A percentile compares a stretch with the other conserved stretches of the same genome.
Evolutionary conservation across 805 yeast species (phyloP).

Genomic region (Myxozyma neglecta): DNA sequence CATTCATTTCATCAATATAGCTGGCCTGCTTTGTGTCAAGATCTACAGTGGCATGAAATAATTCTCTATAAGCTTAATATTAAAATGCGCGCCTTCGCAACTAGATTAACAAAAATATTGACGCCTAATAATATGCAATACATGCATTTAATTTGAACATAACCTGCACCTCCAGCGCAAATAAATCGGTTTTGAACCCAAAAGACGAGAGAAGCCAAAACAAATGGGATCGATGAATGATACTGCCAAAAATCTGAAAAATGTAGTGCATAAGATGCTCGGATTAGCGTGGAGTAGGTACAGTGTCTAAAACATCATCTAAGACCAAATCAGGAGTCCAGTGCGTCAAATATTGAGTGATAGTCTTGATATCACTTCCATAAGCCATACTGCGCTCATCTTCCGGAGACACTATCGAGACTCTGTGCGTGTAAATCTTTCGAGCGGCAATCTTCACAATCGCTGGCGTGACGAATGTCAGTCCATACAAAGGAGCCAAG

Average conservation of each 20-base stretch:
- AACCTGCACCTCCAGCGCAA: too few relatives aligned
- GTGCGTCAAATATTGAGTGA: constrained; percentile 45
- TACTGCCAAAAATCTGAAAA: neutral
- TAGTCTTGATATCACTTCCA: constrained; percentile 54
- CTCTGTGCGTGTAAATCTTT: constrained; percentile 50
- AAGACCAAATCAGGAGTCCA: constrained; percentile 53
- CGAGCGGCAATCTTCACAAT: constrained; percentile 53
- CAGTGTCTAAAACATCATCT: constrained; percentile 52
- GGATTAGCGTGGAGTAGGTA: constrained; percentile 51
- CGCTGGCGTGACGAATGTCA: constrained; percentile 52
- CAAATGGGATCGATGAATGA: neutral
- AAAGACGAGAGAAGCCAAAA: neutral
- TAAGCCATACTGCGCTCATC: constrained; percentile 56
- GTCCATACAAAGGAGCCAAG: constrained; percentile 47
- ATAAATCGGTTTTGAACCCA: too few relatives aligned
- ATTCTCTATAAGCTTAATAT: too few relatives aligned
- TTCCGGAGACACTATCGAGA: constrained; percentile 44
- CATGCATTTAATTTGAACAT: neutral
- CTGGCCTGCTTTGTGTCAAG: neutral
- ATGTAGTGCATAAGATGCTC: neutral
- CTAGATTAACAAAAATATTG: too few relatives aligned
- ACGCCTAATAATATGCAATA: neutral
- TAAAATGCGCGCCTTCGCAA: too few relatives aligned
- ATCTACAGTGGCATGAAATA: too few relatives aligned
- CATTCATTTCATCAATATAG: neutral